Evolutionary conservation across 345 rosid species (phyloP).

Genomic region (Excoecaria agallocha): DNA sequence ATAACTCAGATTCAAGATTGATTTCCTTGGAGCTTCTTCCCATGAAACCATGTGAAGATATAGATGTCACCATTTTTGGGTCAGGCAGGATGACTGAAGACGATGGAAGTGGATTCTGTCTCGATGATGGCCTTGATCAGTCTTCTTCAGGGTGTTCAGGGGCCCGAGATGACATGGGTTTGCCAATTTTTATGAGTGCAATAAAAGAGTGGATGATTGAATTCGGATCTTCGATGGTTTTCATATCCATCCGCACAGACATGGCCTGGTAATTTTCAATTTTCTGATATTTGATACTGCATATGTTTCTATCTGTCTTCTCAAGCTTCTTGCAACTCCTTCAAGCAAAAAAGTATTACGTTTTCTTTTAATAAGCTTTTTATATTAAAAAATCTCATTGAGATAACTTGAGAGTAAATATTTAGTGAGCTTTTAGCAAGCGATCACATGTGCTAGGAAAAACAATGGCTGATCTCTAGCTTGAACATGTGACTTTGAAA

Average conservation of each 20-base stretch:
- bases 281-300: neutral
- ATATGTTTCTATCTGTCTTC: neutral
- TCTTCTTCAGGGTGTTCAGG: conserved; percentile 41
- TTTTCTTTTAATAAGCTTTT: neutral
- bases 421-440: neutral
- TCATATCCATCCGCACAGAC: conserved; percentile 67
- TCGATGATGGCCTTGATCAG: conserved; percentile 42
- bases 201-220: conserved; percentile 92
- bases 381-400: neutral
- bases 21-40: conserved; percentile 84
- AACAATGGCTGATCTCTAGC: neutral
- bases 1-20: conserved; percentile 66
- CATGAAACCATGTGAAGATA: conserved; percentile 63
- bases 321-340: neutral
- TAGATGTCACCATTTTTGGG: conserved; percentile 73
- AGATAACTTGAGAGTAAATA: neutral
- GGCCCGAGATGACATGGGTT: conserved; percentile 38
- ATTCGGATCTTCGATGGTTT: conserved; percentile 57
- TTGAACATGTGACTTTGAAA: neutral
- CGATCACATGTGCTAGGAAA: neutral
- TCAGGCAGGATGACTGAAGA: conserved; percentile 68
- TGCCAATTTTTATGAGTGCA: conserved; percentile 56
- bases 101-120: conserved; percentile 56
- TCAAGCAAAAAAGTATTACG: neutral
- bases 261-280: conserved; percentile 62